Evolutionary conservation across 257 asterid species (phyloP).

Genomic region (Handroanthus guayacan): DNA sequence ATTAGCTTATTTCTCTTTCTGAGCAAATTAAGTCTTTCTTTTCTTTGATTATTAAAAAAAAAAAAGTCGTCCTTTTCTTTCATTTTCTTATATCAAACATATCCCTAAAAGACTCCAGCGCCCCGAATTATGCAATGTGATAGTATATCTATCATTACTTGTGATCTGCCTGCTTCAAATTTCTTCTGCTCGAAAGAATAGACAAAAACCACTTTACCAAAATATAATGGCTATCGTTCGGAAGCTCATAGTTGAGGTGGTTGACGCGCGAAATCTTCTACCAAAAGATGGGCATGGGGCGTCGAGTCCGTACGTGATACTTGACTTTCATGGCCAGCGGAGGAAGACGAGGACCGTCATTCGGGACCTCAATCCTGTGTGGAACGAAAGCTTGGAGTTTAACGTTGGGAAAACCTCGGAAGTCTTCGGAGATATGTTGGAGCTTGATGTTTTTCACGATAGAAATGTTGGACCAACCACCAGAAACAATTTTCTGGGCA

Average conservation of each 20-base stretch:
- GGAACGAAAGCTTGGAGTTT: constrained; percentile 77
- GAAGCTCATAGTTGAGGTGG: constrained; percentile 79
- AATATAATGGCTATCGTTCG: constrained; percentile 51
- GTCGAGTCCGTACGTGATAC: constrained; percentile 78
- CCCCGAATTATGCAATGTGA: constrained; percentile 8
- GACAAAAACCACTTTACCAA: not conserved
- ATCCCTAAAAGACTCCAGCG: not conserved
- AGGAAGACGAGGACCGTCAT: constrained; percentile 67
- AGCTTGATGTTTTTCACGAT: constrained; percentile 71
- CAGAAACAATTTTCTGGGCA: constrained; percentile 74
- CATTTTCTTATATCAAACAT: not conserved
- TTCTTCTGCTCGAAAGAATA: not conserved
- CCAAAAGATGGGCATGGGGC: constrained; percentile 94
- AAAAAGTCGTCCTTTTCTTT: constrained; percentile 5
- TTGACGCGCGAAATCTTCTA: constrained; percentile 70
- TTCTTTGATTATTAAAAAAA: no score
- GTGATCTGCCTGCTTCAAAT: not conserved
- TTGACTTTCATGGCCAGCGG: constrained; percentile 84
- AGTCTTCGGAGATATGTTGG: constrained; percentile 78
- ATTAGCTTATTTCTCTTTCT: not conserved
- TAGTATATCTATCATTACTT: not conserved
- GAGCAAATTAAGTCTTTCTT: constrained; percentile 2
- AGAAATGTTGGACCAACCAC: constrained; percentile 75
- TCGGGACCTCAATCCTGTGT: constrained; percentile 76
- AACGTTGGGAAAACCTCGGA: constrained; percentile 69